phyloP scores from a whole-genome alignment of 2,329 filamentous ascomycete genomes.

The Ophiosphaerella narmari region DNA sequence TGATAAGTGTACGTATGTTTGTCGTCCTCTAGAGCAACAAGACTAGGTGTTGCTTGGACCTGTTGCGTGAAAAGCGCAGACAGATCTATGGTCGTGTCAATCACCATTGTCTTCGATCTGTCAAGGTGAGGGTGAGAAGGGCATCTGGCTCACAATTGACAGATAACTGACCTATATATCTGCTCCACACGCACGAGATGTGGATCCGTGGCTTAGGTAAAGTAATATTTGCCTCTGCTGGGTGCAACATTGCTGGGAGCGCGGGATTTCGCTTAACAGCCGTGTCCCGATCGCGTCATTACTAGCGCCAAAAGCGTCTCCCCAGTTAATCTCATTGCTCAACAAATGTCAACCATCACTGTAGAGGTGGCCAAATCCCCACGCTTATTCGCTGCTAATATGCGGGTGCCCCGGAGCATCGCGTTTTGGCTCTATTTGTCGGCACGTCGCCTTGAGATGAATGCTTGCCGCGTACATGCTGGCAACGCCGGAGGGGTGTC shows the following conservation, averaged over 20 bases:
- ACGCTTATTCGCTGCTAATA: constrained; percentile 19
- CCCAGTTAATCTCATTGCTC: constrained; percentile 21
- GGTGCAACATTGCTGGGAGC: constrained; percentile 1
- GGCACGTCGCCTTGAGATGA: constrained; percentile 14
- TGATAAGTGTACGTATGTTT: constrained; percentile 70
- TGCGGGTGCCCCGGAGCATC: constrained; percentile 19
- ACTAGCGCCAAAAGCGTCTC: constrained; percentile 7
- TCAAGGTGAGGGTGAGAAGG: constrained; percentile 5
- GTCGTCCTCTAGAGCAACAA: constrained; percentile 74
- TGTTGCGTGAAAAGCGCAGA: constrained; percentile 73
- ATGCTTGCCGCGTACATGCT: constrained; percentile 1
- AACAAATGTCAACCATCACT: constrained; percentile 4
- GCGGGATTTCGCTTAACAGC: constrained; percentile 18
- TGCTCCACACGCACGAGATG: constrained; percentile 16
- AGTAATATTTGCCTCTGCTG: constrained; percentile 20
- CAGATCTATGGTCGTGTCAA: constrained; percentile 74
- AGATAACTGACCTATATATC: constrained; percentile 25
- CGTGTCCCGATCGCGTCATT: constrained; percentile 26
- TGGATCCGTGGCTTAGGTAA: constrained; percentile 17
- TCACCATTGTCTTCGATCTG: constrained; percentile 57
- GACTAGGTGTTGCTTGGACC: constrained; percentile 69
- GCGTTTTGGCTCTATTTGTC: constrained; percentile 17
- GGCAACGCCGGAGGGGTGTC: background rate
- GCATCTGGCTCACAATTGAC: constrained; percentile 6
- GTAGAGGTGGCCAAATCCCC: constrained; percentile 15